Percentiles rank a stretch among this genome's conserved stretches.
Conservation (phyloP, 148 eudicot species). For the Silene conica region DNA sequence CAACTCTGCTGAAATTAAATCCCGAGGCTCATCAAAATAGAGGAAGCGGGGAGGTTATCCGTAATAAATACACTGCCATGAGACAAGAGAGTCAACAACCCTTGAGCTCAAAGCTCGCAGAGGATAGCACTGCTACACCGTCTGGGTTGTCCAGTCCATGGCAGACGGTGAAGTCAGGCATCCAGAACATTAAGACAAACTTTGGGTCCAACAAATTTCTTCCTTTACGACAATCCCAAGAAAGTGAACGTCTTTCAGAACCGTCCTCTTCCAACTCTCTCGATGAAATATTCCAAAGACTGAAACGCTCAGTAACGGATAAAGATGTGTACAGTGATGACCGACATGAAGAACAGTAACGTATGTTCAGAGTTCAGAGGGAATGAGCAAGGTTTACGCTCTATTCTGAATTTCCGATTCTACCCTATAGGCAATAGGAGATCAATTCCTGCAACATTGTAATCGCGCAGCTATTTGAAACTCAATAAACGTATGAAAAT, state of each 20-base stretch:
- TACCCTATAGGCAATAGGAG: background rate
- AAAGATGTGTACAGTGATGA: slow-evolving; percentile 38
- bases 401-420: background rate
- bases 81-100: slow-evolving; percentile 29
- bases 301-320: slow-evolving; percentile 54
- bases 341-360: slow-evolving; percentile 27
- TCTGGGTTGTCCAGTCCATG: slow-evolving; percentile 58
- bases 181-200: slow-evolving; percentile 60
- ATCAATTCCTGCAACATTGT: slow-evolving; percentile 7
- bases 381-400: background rate
- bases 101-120: slow-evolving; percentile 23
- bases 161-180: slow-evolving; percentile 71
- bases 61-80: slow-evolving; percentile 61
- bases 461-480: slow-evolving; percentile 2
- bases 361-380: slow-evolving; percentile 12
- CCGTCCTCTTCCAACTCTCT: slow-evolving; percentile 65
- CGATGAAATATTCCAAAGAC: slow-evolving; percentile 74
- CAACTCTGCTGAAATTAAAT: slow-evolving; percentile 40
- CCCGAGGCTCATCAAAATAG: slow-evolving; percentile 45
- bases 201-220: slow-evolving; percentile 55
- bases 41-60: slow-evolving; percentile 56
- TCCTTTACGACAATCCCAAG: slow-evolving; percentile 45
- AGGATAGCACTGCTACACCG: slow-evolving; percentile 32
- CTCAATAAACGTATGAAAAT: background rate
- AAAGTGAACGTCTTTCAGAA: slow-evolving; percentile 34